Evolutionary conservation across 352 stramenopile genomes (phyloP).

Genomic region (Peronospora farinosa): DNA sequence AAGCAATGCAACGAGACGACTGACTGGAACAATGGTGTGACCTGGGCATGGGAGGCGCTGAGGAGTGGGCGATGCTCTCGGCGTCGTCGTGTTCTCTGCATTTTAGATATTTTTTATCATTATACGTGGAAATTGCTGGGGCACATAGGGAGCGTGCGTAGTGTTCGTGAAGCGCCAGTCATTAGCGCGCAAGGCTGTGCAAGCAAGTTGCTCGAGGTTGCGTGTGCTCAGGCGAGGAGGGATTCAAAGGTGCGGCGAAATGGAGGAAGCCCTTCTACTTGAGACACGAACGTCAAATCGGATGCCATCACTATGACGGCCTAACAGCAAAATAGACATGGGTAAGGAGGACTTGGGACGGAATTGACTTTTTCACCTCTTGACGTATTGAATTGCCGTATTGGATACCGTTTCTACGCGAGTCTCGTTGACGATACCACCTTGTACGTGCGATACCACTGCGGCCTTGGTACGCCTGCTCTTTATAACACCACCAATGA

Average conservation of each 20-base stretch:
- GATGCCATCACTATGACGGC: slow-evolving; percentile 19
- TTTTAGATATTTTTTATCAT: slow-evolving; percentile 40
- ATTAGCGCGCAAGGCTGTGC: slow-evolving; percentile 6
- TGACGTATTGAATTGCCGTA: no score
- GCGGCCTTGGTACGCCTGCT: slow-evolving; percentile 67
- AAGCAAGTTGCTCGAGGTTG: slow-evolving; percentile 14
- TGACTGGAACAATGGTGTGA: slow-evolving; percentile 17
- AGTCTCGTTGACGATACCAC: slow-evolving; percentile 44
- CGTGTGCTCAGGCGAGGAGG: slow-evolving; percentile 18
- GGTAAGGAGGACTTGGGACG: slow-evolving; percentile 7
- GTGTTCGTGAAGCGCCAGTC: slow-evolving; percentile 13
- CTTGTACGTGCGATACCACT: slow-evolving; percentile 49
- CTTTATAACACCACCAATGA: slow-evolving; percentile 24
- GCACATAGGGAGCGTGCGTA: slow-evolving; percentile 18
- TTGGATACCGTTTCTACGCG: slow-evolving; percentile 26
- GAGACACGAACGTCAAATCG: slow-evolving; percentile 14
- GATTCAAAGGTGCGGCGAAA: slow-evolving; percentile 18
- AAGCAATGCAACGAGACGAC: slow-evolving; percentile 32
- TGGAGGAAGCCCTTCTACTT: slow-evolving; percentile 16
- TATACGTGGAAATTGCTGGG: slow-evolving; percentile 33
- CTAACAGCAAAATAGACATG: slow-evolving; percentile 35
- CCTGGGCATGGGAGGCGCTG: slow-evolving; percentile 17
- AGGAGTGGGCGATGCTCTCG: slow-evolving; percentile 12
- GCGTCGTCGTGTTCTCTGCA: slow-evolving; percentile 36
- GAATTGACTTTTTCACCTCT: slow-evolving; percentile 3